Base-by-base conservation (phyloP, 345 rosid genomes). In the Dimocarpus longan region DNA sequence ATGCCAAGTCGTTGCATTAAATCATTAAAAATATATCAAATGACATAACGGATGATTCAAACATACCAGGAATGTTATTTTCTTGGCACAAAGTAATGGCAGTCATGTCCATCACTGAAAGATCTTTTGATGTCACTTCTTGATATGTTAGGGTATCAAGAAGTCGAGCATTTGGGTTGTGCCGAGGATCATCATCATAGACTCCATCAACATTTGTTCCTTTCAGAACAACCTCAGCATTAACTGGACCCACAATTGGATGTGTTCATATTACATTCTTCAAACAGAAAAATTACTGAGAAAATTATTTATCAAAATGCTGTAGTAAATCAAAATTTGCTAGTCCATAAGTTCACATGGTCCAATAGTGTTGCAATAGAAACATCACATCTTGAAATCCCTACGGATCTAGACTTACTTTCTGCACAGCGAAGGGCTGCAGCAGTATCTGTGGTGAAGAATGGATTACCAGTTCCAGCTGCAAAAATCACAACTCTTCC, bases 401-500 rank as follows among this genome's bases (percentile, higher is more conserved):
- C 11, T 26, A 71, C 7, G 46, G 8, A 75, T 59, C 39, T 52
- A 57, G 22, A 82, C 98, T 85, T 84, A 93, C 97, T 96, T 89
- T 96, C 98, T 7, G 98, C 99, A 89, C 99, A 93, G 9, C 97
- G 94, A 75, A 96, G 90, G 82, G 97, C 97, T 60, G 99, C 95
- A 66, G 97, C 99, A 48, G 98, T 96, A 62, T 96, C 95, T 0
- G 99, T 96, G 59, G 99, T 92, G 93, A 93, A 96, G 87, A 96
- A 93, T 1, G 98, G 99, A 77, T 96, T 96, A 66, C 97, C 98
- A 73, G 95, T 96, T 87, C 97, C 97, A 10, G 98, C 98, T 43
- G 97, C 98, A 82, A 96, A 96, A 78, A 96, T 93, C n/a, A 96
- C 97, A 66, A 93, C 97, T 79, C 99, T 91, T 70, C 99, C 98